These are phyloP conservation scores for Naematelia aurantialba DNA, from an alignment of 768 basidiomycete genomes.

Conservation along the genomic window DNA sequence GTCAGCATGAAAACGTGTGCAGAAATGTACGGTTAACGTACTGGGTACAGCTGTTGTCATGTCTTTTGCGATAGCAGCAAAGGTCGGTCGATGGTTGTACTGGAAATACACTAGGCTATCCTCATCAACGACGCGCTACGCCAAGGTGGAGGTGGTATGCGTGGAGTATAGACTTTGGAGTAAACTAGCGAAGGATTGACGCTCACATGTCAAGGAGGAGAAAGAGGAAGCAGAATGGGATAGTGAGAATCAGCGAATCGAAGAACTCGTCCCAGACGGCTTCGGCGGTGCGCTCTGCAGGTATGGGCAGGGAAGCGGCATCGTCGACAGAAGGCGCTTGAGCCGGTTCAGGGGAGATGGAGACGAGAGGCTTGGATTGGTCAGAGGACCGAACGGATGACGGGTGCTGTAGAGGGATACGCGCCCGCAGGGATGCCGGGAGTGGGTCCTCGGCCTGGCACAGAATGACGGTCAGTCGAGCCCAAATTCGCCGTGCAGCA, in stretches of 20 bases:
- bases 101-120: constrained; percentile 42
- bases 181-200: constrained; percentile 5
- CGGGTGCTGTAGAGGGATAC: background rate
- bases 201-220: constrained; percentile 47
- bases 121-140: constrained; percentile 8
- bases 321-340: background rate
- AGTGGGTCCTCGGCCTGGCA: background rate
- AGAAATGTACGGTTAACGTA: constrained; percentile 24
- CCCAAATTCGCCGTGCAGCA: too few relatives aligned
- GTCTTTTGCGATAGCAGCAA: constrained; percentile 19
- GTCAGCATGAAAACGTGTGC: background rate
- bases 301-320: background rate
- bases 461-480: background rate
- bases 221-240: constrained; percentile 47
- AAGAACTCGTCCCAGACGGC: constrained; percentile 43
- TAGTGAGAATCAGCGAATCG: constrained; percentile 35
- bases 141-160: background rate
- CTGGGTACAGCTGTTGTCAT: constrained; percentile 44
- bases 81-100: constrained; percentile 37
- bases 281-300: constrained; percentile 12
- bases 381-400: background rate
- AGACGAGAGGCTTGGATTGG: background rate
- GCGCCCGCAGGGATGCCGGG: background rate
- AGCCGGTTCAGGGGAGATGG: background rate
- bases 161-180: background rate